Evolutionary conservation across 495 filamentous ascomycete genomes (phyloP).

Genomic region (Glonium stellatum): DNA sequence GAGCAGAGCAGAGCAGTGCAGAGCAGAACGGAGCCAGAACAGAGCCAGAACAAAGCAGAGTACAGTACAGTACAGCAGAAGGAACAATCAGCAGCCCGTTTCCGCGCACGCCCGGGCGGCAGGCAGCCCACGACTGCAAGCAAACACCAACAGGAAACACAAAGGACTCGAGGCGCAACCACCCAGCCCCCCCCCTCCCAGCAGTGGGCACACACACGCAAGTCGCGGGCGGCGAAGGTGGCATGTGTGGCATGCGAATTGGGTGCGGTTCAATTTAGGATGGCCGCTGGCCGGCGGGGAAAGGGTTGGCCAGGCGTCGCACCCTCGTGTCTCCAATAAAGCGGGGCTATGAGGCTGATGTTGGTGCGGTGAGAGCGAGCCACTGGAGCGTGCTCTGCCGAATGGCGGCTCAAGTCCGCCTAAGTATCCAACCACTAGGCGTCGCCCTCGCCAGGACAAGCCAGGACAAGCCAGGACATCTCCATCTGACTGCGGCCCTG

Average conservation of each 20-base stretch:
- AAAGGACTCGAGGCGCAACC: no score
- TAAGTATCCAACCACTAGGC: neutral
- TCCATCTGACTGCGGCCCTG: neutral
- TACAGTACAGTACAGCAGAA: no score
- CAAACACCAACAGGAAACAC: no score
- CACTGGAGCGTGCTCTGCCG: neutral
- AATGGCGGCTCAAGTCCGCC: neutral
- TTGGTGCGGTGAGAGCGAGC: neutral
- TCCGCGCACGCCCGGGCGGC: neutral
- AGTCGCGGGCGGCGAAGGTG: no score
- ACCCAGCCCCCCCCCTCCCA: no score
- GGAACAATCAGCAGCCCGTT: no score
- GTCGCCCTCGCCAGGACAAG: no score
- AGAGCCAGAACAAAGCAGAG: no score
- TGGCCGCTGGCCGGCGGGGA: neutral
- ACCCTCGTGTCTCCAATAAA: neutral
- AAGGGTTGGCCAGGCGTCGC: neutral
- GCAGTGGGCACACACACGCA: no score
- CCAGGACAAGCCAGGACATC: neutral
- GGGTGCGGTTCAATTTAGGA: neutral
- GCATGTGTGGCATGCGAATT: neutral
- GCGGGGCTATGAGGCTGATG: neutral
- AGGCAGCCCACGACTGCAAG: neutral
- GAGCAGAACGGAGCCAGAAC: neutral
- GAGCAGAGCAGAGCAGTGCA: neutral